Evolutionary conservation across 1,284 basidiomycete genomes (phyloP), one percentile per base, ranked within the genome.

Genomic region (Tilletia walkeri): DNA sequence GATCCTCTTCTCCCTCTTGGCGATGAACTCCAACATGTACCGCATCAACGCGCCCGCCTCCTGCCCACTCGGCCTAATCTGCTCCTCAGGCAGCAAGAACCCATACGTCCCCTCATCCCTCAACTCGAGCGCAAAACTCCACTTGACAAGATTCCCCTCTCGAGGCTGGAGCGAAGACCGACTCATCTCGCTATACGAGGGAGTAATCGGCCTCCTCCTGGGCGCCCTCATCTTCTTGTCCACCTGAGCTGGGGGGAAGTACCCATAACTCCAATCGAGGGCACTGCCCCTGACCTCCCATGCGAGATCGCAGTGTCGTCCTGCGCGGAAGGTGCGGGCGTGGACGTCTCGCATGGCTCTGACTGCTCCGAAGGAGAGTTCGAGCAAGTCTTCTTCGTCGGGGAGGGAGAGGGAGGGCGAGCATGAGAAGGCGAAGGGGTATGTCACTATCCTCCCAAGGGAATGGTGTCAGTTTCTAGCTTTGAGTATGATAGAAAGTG

Each of bases 31-130:
- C 41, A 77, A 66, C 69, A 76, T 71, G 34, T 78, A 77, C 20
- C 49, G 67, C 18, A 78, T n/a, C 0, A 71, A 69, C 0, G 69
- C 70, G 0, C 16, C 20, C 1, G 68, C n/a, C 65, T 78, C 77
- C 47, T 76, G 38, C 6, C 69, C 92, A 0, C 91, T 89, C 0
- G 92, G 90, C 9, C 90, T 85, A 75, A 94, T 93, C 86, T 89
- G 89, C 69, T 86, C 84, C 0, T 89, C 85, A 0, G 92, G 92
- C 0, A 94, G 85, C 10, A 90, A 84, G 92, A 94, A 41, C 0
- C 92, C 92, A 78, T 92, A 92, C 88, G 92, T 80, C 12, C 92
- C 92, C 0, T 91, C 92, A 84, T 94, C 92, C 65, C 92, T 85
- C 69, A 95, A 83, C 81, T 93, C 91, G 7, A 89, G 88, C 2